Percentiles rank a stretch among this genome's conserved stretches.
Conservation (phyloP, 139 green algal species). For the Klebsormidium nitens region DNA sequence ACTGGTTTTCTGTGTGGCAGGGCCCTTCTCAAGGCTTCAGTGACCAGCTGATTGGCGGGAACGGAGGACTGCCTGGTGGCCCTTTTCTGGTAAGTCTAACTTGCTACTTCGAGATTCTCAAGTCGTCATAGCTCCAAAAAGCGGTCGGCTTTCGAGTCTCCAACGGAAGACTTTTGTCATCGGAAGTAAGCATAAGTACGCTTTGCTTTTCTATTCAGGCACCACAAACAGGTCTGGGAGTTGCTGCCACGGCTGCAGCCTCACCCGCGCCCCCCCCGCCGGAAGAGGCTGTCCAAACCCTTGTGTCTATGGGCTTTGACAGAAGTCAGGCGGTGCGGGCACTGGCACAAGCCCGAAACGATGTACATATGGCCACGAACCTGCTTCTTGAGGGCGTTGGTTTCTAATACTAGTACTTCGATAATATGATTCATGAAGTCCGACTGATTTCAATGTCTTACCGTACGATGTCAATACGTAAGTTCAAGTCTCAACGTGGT, state of each 20-base stretch:
- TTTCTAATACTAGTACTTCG: not conserved
- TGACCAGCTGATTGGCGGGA: slow-evolving; percentile 13
- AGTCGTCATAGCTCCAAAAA: not conserved
- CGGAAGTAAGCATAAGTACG: no score
- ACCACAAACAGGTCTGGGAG: not conserved
- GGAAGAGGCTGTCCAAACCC: slow-evolving; percentile 29
- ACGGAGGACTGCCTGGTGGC: not conserved
- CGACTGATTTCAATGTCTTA: no score
- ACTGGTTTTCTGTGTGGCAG: slow-evolving; percentile 1
- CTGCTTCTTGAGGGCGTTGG: slow-evolving; percentile 22
- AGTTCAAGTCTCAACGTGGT: no score
- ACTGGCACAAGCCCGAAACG: slow-evolving; percentile 26
- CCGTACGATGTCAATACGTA: no score
- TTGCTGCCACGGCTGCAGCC: not conserved
- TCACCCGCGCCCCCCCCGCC: slow-evolving; percentile 10
- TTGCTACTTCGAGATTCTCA: not conserved
- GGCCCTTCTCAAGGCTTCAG: slow-evolving; percentile 7
- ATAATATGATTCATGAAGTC: no score
- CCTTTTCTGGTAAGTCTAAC: slow-evolving; percentile 1
- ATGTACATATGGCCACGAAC: slow-evolving; percentile 38
- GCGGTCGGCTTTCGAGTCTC: no score
- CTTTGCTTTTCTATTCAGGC: not conserved
- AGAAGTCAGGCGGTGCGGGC: slow-evolving; percentile 20
- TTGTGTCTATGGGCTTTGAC: slow-evolving; percentile 39
- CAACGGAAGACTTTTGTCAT: no score